Percentiles rank a stretch among this genome's conserved stretches.
Conservation (phyloP, 306 rosid genomes). For the Begonia loranthoides region DNA sequence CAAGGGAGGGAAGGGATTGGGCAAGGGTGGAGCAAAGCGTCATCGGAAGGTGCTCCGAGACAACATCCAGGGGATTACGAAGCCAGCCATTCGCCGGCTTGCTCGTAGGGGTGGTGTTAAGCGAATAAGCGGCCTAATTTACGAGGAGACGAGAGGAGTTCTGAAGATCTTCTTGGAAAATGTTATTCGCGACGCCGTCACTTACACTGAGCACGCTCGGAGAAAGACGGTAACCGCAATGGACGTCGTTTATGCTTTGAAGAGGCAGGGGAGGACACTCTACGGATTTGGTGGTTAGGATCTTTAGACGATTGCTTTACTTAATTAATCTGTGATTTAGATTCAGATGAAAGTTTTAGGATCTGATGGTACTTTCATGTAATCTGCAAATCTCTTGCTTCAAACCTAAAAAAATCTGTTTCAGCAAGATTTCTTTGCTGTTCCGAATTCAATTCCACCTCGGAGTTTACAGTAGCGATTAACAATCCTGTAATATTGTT, state of each 20-base stretch:
- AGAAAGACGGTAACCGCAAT: slow-evolving; percentile 1
- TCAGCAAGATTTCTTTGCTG: no score
- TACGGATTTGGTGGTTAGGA: slow-evolving; percentile 2
- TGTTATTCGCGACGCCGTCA: slow-evolving; percentile 2
- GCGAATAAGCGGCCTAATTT: slow-evolving; percentile 1
- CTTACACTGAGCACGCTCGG: slow-evolving; percentile 1
- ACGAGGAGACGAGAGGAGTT: slow-evolving; percentile 3
- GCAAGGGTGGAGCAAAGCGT: slow-evolving; percentile 4
- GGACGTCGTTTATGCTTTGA: slow-evolving; percentile 3
- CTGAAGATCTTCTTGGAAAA: slow-evolving; percentile 2
- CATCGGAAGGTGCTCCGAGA: slow-evolving; percentile 2
- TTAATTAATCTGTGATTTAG: no score
- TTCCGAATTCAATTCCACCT: no score
- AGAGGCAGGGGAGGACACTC: not conserved
- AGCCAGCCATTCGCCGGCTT: slow-evolving; percentile 1
- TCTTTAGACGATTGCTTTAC: no score
- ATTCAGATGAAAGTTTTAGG: no score
- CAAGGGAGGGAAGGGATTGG: not conserved
- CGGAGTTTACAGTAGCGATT: no score
- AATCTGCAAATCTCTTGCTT: no score
- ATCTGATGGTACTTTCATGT: no score
- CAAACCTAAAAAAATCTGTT: no score
- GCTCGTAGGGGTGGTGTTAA: slow-evolving; percentile 3
- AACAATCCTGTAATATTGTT: no score
- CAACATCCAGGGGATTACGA: slow-evolving; percentile 1